Conservation (phyloP, 2,329 filamentous ascomycete species). For the Pestalotiopsis sp. region DNA sequence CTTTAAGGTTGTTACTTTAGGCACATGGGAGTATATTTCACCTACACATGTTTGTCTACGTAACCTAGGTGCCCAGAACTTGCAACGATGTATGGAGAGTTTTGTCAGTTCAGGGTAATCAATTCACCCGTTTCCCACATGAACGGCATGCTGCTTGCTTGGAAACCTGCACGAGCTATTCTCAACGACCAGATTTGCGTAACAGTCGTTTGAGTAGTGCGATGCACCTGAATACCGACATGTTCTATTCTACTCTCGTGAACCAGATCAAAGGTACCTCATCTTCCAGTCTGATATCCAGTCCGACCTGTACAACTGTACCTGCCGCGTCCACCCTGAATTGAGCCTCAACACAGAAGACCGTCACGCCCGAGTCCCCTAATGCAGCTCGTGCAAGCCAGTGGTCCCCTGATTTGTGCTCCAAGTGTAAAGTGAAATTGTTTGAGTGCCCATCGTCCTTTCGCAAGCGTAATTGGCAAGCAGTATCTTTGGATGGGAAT, state of each 20-base stretch:
- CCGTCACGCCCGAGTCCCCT: not conserved
- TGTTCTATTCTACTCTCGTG: not conserved
- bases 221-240: no score
- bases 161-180: no score
- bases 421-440: not conserved
- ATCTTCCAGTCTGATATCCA: slow-evolving; percentile 12
- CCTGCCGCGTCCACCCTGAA: slow-evolving; percentile 16
- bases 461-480: not conserved
- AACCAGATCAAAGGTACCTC: slow-evolving; percentile 17
- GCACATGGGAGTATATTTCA: no score
- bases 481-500: not conserved
- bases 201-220: no score
- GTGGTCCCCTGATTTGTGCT: slow-evolving; percentile 11
- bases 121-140: no score
- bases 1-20: no score
- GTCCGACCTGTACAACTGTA: slow-evolving; percentile 14
- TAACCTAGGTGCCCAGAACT: no score
- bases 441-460: not conserved
- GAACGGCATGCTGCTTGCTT: no score
- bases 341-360: slow-evolving; percentile 9
- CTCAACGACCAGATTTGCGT: no score
- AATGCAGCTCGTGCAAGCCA: slow-evolving; percentile 12
- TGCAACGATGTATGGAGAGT: no score
- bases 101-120: no score
- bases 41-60: no score